Conservation (phyloP, 345 rosid species). For the Microcos paniculata region DNA sequence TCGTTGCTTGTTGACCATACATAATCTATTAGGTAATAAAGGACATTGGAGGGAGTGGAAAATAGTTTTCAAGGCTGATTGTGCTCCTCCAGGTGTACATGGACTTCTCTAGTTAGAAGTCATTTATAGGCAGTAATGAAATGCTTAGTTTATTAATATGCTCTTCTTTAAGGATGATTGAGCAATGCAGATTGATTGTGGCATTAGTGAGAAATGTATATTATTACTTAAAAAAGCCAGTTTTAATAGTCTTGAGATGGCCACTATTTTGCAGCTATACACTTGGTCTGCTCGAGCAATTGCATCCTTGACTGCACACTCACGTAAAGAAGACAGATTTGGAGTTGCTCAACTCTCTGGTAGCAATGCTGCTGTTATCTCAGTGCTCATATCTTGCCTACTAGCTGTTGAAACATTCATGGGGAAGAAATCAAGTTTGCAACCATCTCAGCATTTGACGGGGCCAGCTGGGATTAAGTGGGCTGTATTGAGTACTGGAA, state of each 20-base stretch:
- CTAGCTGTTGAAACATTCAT: constrained; percentile 78
- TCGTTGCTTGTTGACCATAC: not conserved
- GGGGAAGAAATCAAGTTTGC: constrained; percentile 81
- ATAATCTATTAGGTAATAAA: not conserved
- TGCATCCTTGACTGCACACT: constrained; percentile 69
- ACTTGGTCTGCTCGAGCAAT: constrained; percentile 80
- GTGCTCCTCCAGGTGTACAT: not conserved
- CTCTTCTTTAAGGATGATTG: not conserved
- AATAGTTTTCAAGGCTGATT: not conserved
- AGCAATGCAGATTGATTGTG: not conserved
- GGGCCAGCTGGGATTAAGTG: constrained; percentile 73
- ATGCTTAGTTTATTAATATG: not conserved
- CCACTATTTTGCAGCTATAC: constrained; percentile 47
- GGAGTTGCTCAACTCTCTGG: constrained; percentile 97
- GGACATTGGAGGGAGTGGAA: not conserved
- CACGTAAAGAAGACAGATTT: constrained; percentile 76
- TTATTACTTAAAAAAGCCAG: not conserved
- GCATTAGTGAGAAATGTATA: not conserved
- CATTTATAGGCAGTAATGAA: not conserved
- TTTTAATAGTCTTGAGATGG: not conserved
- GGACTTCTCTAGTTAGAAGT: not conserved
- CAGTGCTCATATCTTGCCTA: constrained; percentile 71
- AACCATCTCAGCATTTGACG: constrained; percentile 55
- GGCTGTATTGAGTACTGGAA: constrained; percentile 57
- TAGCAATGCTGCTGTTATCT: constrained; percentile 67